Percentiles rank a stretch among this genome's conserved stretches.
These are phyloP conservation scores for Corymbia citriodora DNA, from an alignment of 441 rosid species.

Conservation along the genomic window DNA sequence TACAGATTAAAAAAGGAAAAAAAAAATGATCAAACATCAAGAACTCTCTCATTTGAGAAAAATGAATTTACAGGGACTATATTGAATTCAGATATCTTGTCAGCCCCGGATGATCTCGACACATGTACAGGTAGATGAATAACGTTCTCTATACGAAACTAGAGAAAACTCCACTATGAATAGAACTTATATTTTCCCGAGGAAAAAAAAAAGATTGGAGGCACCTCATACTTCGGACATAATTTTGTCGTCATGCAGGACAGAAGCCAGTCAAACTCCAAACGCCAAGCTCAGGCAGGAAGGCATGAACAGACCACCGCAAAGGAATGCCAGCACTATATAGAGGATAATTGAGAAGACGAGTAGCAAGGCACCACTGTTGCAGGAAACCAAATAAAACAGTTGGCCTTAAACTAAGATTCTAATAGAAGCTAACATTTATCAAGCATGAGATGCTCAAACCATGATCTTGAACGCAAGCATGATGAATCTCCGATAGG, in stretches of 20 bases:
- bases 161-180: neutral
- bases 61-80: neutral
- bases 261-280: slow-evolving; percentile 9
- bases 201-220: slow-evolving; percentile 36
- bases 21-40: neutral
- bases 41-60: neutral
- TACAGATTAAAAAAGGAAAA: neutral
- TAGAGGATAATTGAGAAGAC: slow-evolving; percentile 10
- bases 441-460: neutral
- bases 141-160: neutral
- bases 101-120: neutral
- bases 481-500: neutral
- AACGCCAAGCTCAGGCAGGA: slow-evolving; percentile 13
- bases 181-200: slow-evolving; percentile 21
- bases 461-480: neutral
- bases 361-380: slow-evolving; percentile 17
- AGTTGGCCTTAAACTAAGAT: neutral
- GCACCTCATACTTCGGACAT: slow-evolving; percentile 4
- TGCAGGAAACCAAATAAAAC: neutral
- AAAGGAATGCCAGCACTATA: slow-evolving; percentile 7
- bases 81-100: neutral
- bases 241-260: neutral
- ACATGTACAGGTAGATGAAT: neutral
- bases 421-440: neutral
- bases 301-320: slow-evolving; percentile 6